Evolutionary conservation across 192 early-diverging fungal genomes (phyloP).

Genomic region (Umbelopsis sp.): DNA sequence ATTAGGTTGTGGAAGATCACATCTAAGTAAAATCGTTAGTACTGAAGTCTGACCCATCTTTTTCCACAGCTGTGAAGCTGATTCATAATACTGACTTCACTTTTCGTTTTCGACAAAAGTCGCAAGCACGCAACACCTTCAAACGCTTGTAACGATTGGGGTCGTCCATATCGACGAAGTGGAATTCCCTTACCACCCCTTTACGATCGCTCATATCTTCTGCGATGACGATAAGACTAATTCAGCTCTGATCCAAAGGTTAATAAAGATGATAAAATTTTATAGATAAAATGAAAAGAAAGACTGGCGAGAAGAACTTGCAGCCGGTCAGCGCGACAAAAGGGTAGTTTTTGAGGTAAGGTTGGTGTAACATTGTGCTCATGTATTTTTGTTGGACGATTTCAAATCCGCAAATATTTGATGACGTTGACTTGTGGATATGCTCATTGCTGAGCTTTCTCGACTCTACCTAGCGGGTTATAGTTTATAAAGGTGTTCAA

Average conservation of each 20-base stretch:
- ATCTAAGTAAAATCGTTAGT: conserved; percentile 21
- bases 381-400: too few relatives aligned
- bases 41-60: too few relatives aligned
- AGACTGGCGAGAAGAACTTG: too few relatives aligned
- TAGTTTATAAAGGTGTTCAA: neutral
- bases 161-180: conserved; percentile 43
- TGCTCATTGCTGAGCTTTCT: too few relatives aligned
- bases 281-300: too few relatives aligned
- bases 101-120: conserved; percentile 40
- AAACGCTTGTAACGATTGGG: conserved; percentile 39
- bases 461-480: too few relatives aligned
- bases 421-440: neutral
- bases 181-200: conserved; percentile 24
- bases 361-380: too few relatives aligned
- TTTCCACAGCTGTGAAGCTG: neutral
- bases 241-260: neutral
- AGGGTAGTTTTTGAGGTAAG: too few relatives aligned
- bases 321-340: too few relatives aligned
- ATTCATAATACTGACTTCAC: conserved; percentile 30
- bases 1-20: conserved; percentile 31
- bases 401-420: too few relatives aligned
- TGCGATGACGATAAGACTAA: neutral
- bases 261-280: too few relatives aligned
- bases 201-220: conserved; percentile 4
- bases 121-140: conserved; percentile 37